Evolutionary conservation across 192 early-diverging fungal genomes (phyloP), one percentile per base, ranked within the genome.

Genomic region (Umbelopsis isabellina): DNA sequence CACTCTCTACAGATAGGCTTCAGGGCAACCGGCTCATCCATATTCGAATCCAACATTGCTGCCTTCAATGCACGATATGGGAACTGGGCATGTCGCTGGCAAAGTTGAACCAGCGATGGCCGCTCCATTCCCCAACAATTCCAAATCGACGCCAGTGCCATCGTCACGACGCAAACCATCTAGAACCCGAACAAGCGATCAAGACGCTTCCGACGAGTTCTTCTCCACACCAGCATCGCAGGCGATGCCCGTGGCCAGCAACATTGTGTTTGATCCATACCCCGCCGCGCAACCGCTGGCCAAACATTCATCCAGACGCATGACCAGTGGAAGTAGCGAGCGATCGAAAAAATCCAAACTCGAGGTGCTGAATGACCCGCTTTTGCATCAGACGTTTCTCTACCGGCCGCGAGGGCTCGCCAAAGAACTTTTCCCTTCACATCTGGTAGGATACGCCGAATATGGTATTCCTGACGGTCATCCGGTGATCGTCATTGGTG

Each of bases 401-500:
- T 75, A 75, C 44, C 64, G 49, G 13, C 15, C 66, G 5, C 11
- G 66, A 35, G 55, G 51, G 3, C 16, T 13, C 0, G 20, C 52
- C 15, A n/a, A 50, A 20, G 52, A 49, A 10, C 33, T 41, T 13
- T 27, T 75, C 1, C 23, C 46, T 6, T 75, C 77, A 1, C 73
- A 72, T 37, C 33, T 46, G 15, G 67, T 80, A 1, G 79, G 79
- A 4, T 80, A 73, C 70, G 79, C 79, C 22, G 79, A 80, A 68
- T 75, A 73, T 50, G 79, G 79, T 2, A 65, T 52, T 23, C 37
- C 68, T 1, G 37, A 73, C 3, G 79, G 75, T n/a, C 58, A 67
- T 46, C 72, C 79, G 5, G 72, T 69, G 23, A 70, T 80, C 50
- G 58, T 80, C 16, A 80, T 80, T 47, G 79, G 79, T 8, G 79